A percentile compares a stretch with the other conserved stretches of the same genome.
Conservation (phyloP, 225 moss, liverwort and hornwort genomes). For the Rhytidiadelphus loreus region DNA sequence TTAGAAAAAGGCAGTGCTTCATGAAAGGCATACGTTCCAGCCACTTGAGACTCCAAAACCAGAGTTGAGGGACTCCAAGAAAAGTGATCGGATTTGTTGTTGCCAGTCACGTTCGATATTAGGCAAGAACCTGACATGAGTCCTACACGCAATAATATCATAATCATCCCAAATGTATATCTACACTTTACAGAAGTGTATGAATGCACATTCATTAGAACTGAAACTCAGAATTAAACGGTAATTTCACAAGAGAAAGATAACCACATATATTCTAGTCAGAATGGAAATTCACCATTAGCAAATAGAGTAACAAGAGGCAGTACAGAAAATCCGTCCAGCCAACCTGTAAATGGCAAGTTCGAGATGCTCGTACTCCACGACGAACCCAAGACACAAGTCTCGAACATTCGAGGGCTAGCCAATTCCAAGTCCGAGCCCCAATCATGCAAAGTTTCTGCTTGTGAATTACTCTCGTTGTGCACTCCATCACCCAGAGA, state of each 20-base stretch:
- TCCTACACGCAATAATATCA: slow-evolving; percentile 28
- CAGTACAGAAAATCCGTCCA: background rate
- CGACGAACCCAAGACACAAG: slow-evolving; percentile 74
- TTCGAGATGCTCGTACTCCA: slow-evolving; percentile 73
- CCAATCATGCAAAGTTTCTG: slow-evolving; percentile 88
- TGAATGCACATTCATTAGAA: background rate
- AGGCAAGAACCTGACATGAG: slow-evolving; percentile 73
- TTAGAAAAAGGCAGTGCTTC: slow-evolving; percentile 41
- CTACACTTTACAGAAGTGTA: background rate
- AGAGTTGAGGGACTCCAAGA: slow-evolving; percentile 79
- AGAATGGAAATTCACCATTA: background rate
- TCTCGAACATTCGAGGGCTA: slow-evolving; percentile 84
- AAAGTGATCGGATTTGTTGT: slow-evolving; percentile 41
- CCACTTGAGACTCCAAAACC: slow-evolving; percentile 52
- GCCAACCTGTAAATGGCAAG: slow-evolving; percentile 61
- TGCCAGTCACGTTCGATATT: slow-evolving; percentile 51
- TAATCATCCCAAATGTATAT: background rate
- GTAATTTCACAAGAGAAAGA: background rate
- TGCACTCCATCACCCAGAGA: slow-evolving; percentile 38
- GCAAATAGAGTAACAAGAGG: background rate
- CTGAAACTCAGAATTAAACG: background rate
- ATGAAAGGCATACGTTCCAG: slow-evolving; percentile 48
- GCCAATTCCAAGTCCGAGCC: slow-evolving; percentile 88
- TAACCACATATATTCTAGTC: background rate
- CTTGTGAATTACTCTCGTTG: slow-evolving; percentile 54